Evolutionary conservation across 495 filamentous ascomycete species (phyloP), one percentile per base, ranked within the genome.

Genomic region (Aspergillus campestris): DNA sequence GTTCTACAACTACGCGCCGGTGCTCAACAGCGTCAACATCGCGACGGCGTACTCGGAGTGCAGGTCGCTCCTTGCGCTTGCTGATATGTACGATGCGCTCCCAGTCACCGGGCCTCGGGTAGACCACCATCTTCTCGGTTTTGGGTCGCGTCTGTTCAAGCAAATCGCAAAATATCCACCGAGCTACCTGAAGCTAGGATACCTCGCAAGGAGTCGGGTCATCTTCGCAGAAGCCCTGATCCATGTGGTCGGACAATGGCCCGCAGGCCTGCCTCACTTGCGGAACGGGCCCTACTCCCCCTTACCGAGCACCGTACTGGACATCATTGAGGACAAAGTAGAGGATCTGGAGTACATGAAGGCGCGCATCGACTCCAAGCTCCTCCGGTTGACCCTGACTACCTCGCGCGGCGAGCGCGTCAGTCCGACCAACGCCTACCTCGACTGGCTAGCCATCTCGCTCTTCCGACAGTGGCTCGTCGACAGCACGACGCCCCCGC

Each of bases 121-220:
- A 8, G 89, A 96, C 56, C 87, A 96, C 68, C 89, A 96, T 60
- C 69, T 96, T 3, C 71, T 96, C 1, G 87, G 89, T 45, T 96
- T 95, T 63, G 87, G 89, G 48, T 84, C 82, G 27, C 75, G 87
- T 11, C 75, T 95, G 0, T 94, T 87, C 80, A 91, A 91, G 59
- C 89, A 95, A 56, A 92, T 95, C 45, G 87, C 88, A 32, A 94
- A 94, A 62, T 95, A 95, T 59, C 89, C 89, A 12, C 85, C 90
- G 11, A 84, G 78, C 56, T 96, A 96, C 57, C 78, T 96, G 9
- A 89, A 89, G 38, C 75, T 96, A 4, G 89, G 89, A 14, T 94
- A 89, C 55, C 69, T 94, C 13, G 83, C 88, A 5, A 80, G 87
- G 34, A 86, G 80, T 46, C 85, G 86, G 50, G 81, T 87, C 43